A percentile compares a stretch with the other conserved stretches of the same genome.
These are phyloP conservation scores for Trichoderma citrinoviride DNA, from an alignment of 2,329 filamentous ascomycete species.

Conservation along the genomic window DNA sequence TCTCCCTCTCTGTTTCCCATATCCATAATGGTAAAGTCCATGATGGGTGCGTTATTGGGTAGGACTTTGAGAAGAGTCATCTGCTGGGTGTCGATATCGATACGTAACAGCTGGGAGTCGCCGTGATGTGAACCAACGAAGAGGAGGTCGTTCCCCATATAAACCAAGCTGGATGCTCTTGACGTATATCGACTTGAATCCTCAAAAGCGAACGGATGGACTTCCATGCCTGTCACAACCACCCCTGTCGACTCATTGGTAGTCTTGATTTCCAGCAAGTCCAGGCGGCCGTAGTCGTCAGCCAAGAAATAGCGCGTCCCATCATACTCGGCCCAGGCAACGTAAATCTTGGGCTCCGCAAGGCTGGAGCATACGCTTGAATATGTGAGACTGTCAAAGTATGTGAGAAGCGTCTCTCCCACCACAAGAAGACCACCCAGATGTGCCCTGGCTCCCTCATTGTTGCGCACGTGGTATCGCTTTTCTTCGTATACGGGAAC, in stretches of 20 bases:
- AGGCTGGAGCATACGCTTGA: slow-evolving; percentile 63
- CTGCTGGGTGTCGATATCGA: slow-evolving; percentile 43
- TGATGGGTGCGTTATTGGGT: slow-evolving; percentile 79
- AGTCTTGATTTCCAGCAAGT: slow-evolving; percentile 76
- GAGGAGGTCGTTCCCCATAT: slow-evolving; percentile 68
- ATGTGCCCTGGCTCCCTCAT: slow-evolving; percentile 52
- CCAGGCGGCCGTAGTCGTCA: slow-evolving; percentile 85
- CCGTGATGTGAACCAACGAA: slow-evolving; percentile 93
- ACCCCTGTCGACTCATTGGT: slow-evolving; percentile 61
- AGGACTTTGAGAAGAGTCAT: slow-evolving; percentile 67
- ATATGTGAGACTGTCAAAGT: slow-evolving; percentile 76
- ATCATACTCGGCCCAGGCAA: slow-evolving; percentile 87
- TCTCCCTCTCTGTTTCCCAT: slow-evolving; percentile 83
- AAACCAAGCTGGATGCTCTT: slow-evolving; percentile 73
- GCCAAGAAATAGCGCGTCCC: slow-evolving; percentile 80
- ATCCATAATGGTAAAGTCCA: slow-evolving; percentile 96
- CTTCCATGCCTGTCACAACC: slow-evolving; percentile 68
- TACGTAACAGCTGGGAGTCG: slow-evolving; percentile 77
- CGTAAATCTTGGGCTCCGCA: slow-evolving; percentile 76
- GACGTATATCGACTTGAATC: slow-evolving; percentile 52
- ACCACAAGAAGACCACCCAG: slow-evolving; percentile 70
- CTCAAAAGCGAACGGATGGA: slow-evolving; percentile 47
- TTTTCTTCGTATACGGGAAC: slow-evolving; percentile 58
- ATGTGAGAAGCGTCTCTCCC: slow-evolving; percentile 77
- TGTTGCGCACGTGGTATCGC: slow-evolving; percentile 59